These are phyloP conservation scores for Aspergillus brasiliensis DNA, from an alignment of 2,329 filamentous ascomycete genomes.

Conservation along the genomic window DNA sequence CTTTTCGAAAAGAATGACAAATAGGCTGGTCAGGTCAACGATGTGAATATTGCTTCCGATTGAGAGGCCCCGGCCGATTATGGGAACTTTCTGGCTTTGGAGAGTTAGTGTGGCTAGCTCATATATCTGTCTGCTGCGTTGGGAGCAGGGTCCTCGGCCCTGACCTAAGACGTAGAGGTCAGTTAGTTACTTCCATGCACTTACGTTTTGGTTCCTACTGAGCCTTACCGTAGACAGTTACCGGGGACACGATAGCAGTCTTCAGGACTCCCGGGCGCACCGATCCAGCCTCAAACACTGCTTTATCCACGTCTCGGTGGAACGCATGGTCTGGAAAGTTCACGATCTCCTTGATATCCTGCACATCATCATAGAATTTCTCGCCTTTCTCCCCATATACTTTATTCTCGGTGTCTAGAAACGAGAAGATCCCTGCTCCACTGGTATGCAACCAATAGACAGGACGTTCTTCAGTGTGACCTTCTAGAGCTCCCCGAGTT, in stretches of 20 bases:
- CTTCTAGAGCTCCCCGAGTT: slow-evolving; percentile 6
- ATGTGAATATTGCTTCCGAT: slow-evolving; percentile 12
- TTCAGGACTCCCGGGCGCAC: neutral
- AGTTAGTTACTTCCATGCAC: too few relatives aligned
- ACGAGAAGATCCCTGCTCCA: slow-evolving; percentile 16
- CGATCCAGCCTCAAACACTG: slow-evolving; percentile 10
- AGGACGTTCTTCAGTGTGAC: slow-evolving; percentile 10
- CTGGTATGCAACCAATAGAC: slow-evolving; percentile 18
- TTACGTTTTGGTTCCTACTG: too few relatives aligned
- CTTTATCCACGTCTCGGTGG: slow-evolving; percentile 16
- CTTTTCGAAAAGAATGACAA: slow-evolving; percentile 4
- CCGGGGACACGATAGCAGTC: slow-evolving; percentile 14
- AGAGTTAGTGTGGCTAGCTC: slow-evolving; percentile 13
- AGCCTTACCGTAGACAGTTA: slow-evolving; percentile 15
- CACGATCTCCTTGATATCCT: slow-evolving; percentile 10
- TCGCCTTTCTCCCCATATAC: slow-evolving; percentile 8
- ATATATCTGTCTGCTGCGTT: slow-evolving; percentile 18
- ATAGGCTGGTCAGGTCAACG: slow-evolving; percentile 10
- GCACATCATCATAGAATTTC: slow-evolving; percentile 10
- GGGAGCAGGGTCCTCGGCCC: slow-evolving; percentile 14
- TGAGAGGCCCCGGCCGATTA: slow-evolving; percentile 13
- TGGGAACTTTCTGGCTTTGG: slow-evolving; percentile 4
- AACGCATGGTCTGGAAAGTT: slow-evolving; percentile 18
- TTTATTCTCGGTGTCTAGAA: slow-evolving; percentile 10
- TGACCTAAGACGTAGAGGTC: neutral